Conservation (phyloP, 1,139 yeast genomes). For the Suhomyces maxii region DNA sequence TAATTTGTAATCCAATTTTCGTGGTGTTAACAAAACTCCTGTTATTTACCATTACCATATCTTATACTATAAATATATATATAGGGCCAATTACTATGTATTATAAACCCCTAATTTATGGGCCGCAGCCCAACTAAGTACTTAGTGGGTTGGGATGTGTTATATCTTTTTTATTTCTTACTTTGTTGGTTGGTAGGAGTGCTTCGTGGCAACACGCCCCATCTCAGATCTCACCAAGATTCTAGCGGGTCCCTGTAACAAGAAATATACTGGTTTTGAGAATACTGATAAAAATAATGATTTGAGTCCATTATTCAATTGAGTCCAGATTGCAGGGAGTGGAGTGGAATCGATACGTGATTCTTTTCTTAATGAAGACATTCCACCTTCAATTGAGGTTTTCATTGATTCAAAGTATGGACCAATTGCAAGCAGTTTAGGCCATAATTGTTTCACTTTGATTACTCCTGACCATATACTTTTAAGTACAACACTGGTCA, state of each 20-base stretch:
- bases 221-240: slow-evolving; percentile 9
- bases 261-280: slow-evolving; percentile 12
- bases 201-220: background rate
- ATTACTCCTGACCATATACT: background rate
- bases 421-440: background rate
- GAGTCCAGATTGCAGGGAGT: slow-evolving; percentile 4
- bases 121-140: too few relatives aligned
- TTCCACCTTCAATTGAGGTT: background rate
- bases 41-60: too few relatives aligned
- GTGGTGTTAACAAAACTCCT: too few relatives aligned
- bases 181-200: background rate
- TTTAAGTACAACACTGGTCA: background rate
- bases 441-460: slow-evolving; percentile 1
- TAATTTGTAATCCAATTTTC: too few relatives aligned
- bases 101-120: too few relatives aligned
- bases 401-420: background rate
- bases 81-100: too few relatives aligned
- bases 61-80: too few relatives aligned
- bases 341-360: background rate
- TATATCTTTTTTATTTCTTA: too few relatives aligned
- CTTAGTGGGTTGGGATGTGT: background rate
- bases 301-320: background rate
- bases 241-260: slow-evolving; percentile 18
- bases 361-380: background rate
- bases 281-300: background rate